Evolutionary conservation across 768 basidiomycete genomes (phyloP).

Genomic region (Lyophyllum decastes): DNA sequence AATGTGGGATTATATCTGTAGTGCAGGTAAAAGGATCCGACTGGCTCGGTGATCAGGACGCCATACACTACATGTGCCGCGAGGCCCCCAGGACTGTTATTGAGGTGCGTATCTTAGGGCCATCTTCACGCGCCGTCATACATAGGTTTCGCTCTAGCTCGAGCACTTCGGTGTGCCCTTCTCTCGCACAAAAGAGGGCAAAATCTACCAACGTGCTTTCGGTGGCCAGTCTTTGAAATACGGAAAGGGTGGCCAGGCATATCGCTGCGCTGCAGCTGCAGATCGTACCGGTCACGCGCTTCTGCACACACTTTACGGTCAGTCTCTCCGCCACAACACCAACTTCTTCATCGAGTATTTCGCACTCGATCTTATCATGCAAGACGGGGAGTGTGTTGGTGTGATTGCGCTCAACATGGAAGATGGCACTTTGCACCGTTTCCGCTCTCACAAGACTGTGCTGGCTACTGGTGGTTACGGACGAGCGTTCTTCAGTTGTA

Average conservation of each 20-base stretch:
- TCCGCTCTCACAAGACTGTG: conserved; percentile 98
- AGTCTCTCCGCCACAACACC: conserved; percentile 98
- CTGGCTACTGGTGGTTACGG: conserved; percentile 98
- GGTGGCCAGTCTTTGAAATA: conserved; percentile 97
- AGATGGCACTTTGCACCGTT: conserved; percentile 97
- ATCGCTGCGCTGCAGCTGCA: conserved; percentile 97
- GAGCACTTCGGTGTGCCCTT: conserved; percentile 99
- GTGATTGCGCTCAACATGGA: conserved; percentile 99
- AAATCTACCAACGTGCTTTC: conserved; percentile 99
- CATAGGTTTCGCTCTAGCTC: conserved; percentile 54
- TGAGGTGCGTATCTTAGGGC: conserved; percentile 56
- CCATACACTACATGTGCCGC: conserved; percentile 99
- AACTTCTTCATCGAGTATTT: conserved; percentile 99
- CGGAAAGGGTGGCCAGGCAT: conserved; percentile 98
- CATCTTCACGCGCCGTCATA: neutral
- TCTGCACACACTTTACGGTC: conserved; percentile 98
- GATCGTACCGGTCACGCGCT: conserved; percentile 99
- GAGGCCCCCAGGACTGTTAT: conserved; percentile 94
- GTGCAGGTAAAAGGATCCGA: conserved; percentile 95
- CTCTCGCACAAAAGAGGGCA: conserved; percentile 97
- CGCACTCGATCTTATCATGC: conserved; percentile 98
- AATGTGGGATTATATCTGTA: conserved; percentile 11
- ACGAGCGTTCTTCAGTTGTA: conserved; percentile 97
- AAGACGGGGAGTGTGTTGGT: conserved; percentile 98
- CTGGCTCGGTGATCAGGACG: conserved; percentile 99